Evolutionary conservation across 139 green algal species (phyloP).

Genomic region (Volvox africanus): DNA sequence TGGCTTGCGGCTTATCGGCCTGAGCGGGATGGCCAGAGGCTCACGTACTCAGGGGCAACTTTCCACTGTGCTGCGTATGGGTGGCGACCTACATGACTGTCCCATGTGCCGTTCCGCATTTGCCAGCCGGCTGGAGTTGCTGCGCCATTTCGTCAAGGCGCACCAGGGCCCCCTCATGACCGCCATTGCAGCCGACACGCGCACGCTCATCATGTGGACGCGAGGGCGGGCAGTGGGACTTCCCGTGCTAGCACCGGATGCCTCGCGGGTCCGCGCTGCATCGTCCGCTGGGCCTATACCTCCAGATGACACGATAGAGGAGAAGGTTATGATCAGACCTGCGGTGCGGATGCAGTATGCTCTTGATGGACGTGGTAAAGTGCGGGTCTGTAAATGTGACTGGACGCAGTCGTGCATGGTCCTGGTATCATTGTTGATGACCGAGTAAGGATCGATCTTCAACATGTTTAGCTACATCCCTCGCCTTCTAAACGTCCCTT

Average conservation of each 20-base stretch:
- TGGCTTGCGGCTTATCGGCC: too few species aligned
- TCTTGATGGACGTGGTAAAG: too few species aligned
- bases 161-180: slow-evolving; percentile 29
- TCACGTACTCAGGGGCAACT: too few species aligned
- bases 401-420: too few species aligned
- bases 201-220: slow-evolving; percentile 25
- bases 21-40: too few species aligned
- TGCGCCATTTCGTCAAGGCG: neutral
- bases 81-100: slow-evolving; percentile 15
- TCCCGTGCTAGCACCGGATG: neutral
- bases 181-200: neutral
- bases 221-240: slow-evolving; percentile 4
- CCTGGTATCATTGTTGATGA: too few species aligned
- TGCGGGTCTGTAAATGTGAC: too few species aligned
- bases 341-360: neutral
- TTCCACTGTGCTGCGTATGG: neutral
- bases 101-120: slow-evolving; percentile 13
- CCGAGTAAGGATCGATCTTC: too few species aligned
- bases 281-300: neutral
- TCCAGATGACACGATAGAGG: neutral
- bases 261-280: neutral
- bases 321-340: slow-evolving; percentile 1
- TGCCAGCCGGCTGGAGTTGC: slow-evolving; percentile 11
- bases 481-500: too few species aligned
- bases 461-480: too few species aligned